Percentiles rank a stretch among this genome's conserved stretches.
Conservation (phyloP, 2,329 filamentous ascomycete species). For the Clarireedia monteithiana region DNA sequence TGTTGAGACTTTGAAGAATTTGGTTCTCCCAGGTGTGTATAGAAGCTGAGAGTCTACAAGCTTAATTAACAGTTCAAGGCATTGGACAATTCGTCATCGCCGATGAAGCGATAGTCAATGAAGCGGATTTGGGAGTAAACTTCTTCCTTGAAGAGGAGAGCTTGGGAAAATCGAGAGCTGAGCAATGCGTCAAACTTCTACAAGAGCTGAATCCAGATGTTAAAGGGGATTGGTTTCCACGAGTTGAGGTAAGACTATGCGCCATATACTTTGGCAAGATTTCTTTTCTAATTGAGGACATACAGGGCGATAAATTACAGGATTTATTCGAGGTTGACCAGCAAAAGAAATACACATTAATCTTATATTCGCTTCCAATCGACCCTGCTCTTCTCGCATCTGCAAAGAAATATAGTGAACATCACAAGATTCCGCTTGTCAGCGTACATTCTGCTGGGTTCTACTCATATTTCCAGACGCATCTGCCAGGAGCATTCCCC, state of each 20-base stretch:
- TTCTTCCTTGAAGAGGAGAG: conserved; percentile 85
- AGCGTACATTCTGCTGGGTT: conserved; percentile 87
- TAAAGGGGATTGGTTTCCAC: conserved; percentile 60
- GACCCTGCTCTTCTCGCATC: conserved; percentile 41
- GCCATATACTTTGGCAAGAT: neutral
- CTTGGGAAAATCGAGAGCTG: conserved; percentile 69
- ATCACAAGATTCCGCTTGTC: conserved; percentile 64
- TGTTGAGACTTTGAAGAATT: conserved; percentile 88
- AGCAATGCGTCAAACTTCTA: conserved; percentile 68
- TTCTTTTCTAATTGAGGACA: neutral
- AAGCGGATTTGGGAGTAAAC: conserved; percentile 86
- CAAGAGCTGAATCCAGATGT: conserved; percentile 92
- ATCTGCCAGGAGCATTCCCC: conserved; percentile 71
- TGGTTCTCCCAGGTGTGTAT: conserved; percentile 72
- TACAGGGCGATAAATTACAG: conserved; percentile 4
- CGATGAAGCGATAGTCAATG: conserved; percentile 68
- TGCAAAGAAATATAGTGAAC: conserved; percentile 41
- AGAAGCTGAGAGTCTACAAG: neutral
- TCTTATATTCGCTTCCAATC: conserved; percentile 54
- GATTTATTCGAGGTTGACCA: conserved; percentile 23
- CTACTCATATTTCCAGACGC: conserved; percentile 80
- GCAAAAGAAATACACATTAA: conserved; percentile 45
- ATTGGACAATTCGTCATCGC: conserved; percentile 89
- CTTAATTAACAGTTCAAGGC: conserved; percentile 38
- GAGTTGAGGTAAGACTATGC: conserved; percentile 33